phyloP scores from a whole-genome alignment of 306 rosid species.

The Acacia acuminata region DNA sequence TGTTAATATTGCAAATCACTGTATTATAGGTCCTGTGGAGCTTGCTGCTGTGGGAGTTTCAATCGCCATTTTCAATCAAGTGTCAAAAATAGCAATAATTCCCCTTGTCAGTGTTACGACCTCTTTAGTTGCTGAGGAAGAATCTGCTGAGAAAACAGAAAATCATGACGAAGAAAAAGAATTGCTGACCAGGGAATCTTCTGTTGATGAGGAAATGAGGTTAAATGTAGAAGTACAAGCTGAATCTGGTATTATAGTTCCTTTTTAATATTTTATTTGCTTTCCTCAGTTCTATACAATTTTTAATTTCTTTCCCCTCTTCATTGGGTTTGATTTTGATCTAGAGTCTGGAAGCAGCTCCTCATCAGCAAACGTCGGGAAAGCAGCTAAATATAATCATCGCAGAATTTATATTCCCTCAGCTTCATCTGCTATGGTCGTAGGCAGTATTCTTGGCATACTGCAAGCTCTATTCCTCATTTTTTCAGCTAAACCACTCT shows the following conservation, averaged over 20 bases:
- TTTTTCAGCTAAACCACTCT: constrained; percentile 62
- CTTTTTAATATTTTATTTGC: background rate
- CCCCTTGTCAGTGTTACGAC: constrained; percentile 89
- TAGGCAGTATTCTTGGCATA: constrained; percentile 71
- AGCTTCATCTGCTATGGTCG: constrained; percentile 81
- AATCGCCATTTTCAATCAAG: constrained; percentile 86
- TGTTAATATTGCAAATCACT: background rate
- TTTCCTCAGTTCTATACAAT: background rate
- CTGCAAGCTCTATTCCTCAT: constrained; percentile 72
- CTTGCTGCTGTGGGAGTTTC: constrained; percentile 95
- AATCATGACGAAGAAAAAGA: constrained; percentile 27
- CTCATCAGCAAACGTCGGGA: constrained; percentile 23
- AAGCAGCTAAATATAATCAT: constrained; percentile 24
- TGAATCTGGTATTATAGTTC: constrained; percentile 37
- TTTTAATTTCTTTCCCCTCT: background rate
- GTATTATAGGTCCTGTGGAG: constrained; percentile 68
- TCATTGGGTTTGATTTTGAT: constrained; percentile 17
- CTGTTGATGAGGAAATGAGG: background rate
- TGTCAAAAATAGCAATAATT: constrained; percentile 74
- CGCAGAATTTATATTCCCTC: constrained; percentile 70
- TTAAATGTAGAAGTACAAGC: constrained; percentile 27
- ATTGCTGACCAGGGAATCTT: constrained; percentile 22
- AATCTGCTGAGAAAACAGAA: constrained; percentile 37
- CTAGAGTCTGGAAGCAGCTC: constrained; percentile 28
- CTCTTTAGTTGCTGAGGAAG: constrained; percentile 91